phyloP scores from a whole-genome alignment of 2,329 filamentous ascomycete genomes.

The Venturia asperata region DNA sequence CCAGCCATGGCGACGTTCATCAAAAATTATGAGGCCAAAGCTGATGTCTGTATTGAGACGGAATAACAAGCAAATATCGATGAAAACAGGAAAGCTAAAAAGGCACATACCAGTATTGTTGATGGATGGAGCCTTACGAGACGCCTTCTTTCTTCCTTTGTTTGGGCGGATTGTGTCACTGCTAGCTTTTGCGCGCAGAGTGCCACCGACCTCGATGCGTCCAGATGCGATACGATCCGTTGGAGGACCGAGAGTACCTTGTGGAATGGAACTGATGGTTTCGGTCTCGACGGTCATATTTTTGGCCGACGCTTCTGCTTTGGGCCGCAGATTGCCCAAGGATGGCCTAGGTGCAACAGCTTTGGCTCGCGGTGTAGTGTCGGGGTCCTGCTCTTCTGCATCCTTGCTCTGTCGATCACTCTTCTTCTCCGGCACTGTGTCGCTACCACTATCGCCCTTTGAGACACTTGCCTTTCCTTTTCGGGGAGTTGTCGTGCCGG shows the following conservation, averaged over 20 bases:
- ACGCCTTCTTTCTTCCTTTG: slow-evolving; percentile 79
- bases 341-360: slow-evolving; percentile 47
- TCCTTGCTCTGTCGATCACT: slow-evolving; percentile 39
- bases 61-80: not conserved
- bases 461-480: not conserved
- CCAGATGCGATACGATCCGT: slow-evolving; percentile 52
- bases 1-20: not conserved
- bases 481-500: not conserved
- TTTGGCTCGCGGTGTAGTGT: slow-evolving; percentile 27
- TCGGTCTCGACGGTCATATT: slow-evolving; percentile 99
- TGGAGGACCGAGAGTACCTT: slow-evolving; percentile 63
- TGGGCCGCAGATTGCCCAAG: slow-evolving; percentile 57
- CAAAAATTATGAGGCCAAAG: not conserved
- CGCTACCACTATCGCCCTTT: slow-evolving; percentile 43
- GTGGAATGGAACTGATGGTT: slow-evolving; percentile 84
- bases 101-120: slow-evolving; percentile 61
- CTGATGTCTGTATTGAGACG: not conserved
- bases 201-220: slow-evolving; percentile 59
- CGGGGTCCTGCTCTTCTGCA: slow-evolving; percentile 18
- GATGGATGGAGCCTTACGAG: slow-evolving; percentile 67
- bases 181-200: slow-evolving; percentile 77
- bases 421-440: slow-evolving; percentile 51
- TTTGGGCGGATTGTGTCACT: slow-evolving; percentile 93
- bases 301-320: slow-evolving; percentile 68
- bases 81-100: slow-evolving; percentile 18